Base-by-base conservation (phyloP, 2,329 filamentous ascomycete genomes). In the Penicillium fuscoglaucum region DNA sequence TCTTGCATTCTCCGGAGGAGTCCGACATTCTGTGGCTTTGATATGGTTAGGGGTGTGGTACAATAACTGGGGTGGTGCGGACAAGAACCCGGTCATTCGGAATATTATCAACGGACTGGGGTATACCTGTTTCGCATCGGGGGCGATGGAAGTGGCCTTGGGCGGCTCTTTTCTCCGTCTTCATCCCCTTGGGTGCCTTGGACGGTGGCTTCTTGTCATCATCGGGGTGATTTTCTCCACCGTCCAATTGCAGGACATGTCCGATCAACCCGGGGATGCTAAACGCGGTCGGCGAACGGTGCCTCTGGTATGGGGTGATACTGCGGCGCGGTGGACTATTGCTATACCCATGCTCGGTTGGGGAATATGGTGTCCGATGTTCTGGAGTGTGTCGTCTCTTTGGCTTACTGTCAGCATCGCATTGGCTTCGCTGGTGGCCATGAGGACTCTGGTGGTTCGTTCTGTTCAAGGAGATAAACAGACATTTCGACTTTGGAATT, bases 201-300 rank as follows among this genome's bases (percentile, higher is more conserved):
- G 15, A n/a, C 37, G 13, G 19, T 64, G 62, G 62, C 48, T 52
- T 26, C 39, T 58, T 29, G 51, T 66, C n/a, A 53, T 64, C 15
- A 56, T 59, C 8, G 52, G 31, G 5, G 59, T 74, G 8, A 66
- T 77, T 15, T 60, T 66, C n/a, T 74, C 71, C 0, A 78, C 75
- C 0, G 64, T 78, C 15, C 75, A 77, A 8, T 59, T 72, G 0
- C 74, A 77, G 54, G 76, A 78, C 47, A 66, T 78, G 37, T 66
- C 70, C 3, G 76, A 78, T 52, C 69, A 67, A 45, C 61, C 63
- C 10, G 74, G 74, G 0, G 74, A 76, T 52, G 44, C 58, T 0
- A 48, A 55, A 15, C 47, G 58, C 7, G 60, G 51, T 44, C 64
- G 61, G 68, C 51, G 44, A 0, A 66, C 64, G 0, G n/a, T 60